Percentiles rank a stretch among this genome's conserved stretches.
phyloP scores from a whole-genome alignment of 305 asterid genomes.

The Fraxinus dipetala region DNA sequence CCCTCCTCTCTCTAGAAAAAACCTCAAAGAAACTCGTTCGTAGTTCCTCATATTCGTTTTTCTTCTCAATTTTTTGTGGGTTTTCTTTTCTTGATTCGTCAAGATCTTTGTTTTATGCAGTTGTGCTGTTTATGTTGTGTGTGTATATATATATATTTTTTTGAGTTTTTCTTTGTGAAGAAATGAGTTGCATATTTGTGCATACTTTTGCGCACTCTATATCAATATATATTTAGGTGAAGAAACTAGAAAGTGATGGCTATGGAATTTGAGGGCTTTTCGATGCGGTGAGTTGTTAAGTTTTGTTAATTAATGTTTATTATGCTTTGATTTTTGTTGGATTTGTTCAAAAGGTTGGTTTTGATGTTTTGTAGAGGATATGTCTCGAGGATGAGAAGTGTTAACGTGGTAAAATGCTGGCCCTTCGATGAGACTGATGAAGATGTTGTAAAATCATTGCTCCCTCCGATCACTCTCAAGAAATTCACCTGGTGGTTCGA shows the following conservation, averaged over 20 bases:
- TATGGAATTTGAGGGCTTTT: constrained; percentile 47
- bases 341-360: constrained; percentile 4
- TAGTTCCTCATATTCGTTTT: not conserved
- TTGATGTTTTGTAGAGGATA: constrained; percentile 42
- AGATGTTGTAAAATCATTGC: constrained; percentile 34
- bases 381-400: constrained; percentile 59
- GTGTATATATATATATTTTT: not conserved
- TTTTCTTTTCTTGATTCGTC: not conserved
- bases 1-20: constrained; percentile 10
- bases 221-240: constrained; percentile 23
- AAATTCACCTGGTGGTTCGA: constrained; percentile 75
- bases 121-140: not conserved
- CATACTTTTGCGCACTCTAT: not conserved
- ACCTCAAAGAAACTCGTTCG: constrained; percentile 15
- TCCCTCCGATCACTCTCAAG: constrained; percentile 60
- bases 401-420: constrained; percentile 68
- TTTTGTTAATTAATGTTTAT: constrained; percentile 14
- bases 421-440: constrained; percentile 51
- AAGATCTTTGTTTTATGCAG: not conserved
- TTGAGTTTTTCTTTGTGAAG: not conserved
- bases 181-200: not conserved
- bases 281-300: constrained; percentile 53
- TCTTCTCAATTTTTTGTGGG: constrained; percentile 1
- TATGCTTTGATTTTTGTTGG: not conserved
- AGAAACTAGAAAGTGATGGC: constrained; percentile 23